A percentile compares a stretch with the other conserved stretches of the same genome.
These are phyloP conservation scores for Mucor plumbeus DNA, from an alignment of 371 early-diverging fungal genomes.

Conservation along the genomic window DNA sequence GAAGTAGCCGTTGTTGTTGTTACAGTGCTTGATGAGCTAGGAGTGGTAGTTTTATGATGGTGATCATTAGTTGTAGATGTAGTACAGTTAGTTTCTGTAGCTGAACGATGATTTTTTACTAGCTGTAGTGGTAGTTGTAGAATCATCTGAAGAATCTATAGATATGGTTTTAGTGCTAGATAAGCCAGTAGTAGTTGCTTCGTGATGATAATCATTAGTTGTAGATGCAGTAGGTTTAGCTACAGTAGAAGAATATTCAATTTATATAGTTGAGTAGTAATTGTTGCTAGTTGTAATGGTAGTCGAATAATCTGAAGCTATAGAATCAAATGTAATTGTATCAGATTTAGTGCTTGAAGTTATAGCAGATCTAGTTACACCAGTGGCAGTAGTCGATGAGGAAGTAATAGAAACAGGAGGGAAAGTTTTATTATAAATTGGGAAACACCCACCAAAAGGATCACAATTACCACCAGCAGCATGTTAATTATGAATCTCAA, in stretches of 20 bases:
- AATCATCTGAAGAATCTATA: background rate
- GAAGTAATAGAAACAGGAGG: background rate
- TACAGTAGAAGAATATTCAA: background rate
- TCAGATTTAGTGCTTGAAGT: no score
- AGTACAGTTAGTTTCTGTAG: no score
- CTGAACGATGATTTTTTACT: no score
- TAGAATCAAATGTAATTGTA: background rate
- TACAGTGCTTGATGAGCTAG: background rate
- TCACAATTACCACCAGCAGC: slow-evolving; percentile 11
- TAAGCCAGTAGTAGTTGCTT: background rate
- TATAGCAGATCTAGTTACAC: background rate
- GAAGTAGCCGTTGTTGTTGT: background rate
- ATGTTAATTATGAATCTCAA: slow-evolving; percentile 10
- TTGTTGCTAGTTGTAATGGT: background rate
- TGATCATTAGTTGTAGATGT: no score
- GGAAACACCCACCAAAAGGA: background rate
- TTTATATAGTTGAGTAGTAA: background rate
- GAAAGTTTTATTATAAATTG: background rate
- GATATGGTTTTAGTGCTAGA: background rate
- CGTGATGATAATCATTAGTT: background rate
- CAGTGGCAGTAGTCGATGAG: background rate
- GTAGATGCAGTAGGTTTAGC: background rate
- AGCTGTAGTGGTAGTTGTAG: background rate
- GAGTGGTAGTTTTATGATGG: no score
- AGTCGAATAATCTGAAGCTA: background rate